Conservation (phyloP, 148 eudicot species). For the Vaccinium macrocarpon region DNA sequence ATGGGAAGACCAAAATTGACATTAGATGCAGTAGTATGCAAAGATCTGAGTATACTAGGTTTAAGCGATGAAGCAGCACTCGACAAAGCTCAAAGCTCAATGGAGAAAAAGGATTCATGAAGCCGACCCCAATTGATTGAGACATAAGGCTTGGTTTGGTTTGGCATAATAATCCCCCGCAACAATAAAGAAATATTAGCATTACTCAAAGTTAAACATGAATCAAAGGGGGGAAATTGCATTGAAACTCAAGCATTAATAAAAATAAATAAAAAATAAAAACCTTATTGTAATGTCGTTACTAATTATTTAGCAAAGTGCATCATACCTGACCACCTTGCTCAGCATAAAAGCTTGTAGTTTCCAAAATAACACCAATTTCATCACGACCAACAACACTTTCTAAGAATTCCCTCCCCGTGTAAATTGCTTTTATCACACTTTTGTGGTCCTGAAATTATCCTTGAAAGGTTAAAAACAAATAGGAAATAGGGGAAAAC, state of each 20-base stretch:
- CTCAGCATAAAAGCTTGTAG: constrained; percentile 94
- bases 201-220: neutral
- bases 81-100: no score
- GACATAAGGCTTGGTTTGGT: no score
- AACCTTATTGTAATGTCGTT: neutral
- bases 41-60: no score
- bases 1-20: no score
- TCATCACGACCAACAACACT: constrained; percentile 58
- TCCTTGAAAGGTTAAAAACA: neutral
- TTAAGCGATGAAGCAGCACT: no score
- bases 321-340: constrained; percentile 96
- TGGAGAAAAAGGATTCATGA: no score
- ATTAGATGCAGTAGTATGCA: no score
- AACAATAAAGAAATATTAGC: neutral
- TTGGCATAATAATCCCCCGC: no score
- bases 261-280: neutral
- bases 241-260: neutral
- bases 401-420: constrained; percentile 71
- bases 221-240: neutral
- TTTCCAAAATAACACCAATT: constrained; percentile 78
- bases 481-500: neutral
- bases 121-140: no score
- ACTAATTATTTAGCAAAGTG: neutral
- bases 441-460: constrained; percentile 74
- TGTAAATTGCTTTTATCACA: constrained; percentile 77